Percentiles rank a stretch among this genome's conserved stretches.
phyloP scores from a whole-genome alignment of 2,329 filamentous ascomycete species.

The Neopestalotiopsis sp. region DNA sequence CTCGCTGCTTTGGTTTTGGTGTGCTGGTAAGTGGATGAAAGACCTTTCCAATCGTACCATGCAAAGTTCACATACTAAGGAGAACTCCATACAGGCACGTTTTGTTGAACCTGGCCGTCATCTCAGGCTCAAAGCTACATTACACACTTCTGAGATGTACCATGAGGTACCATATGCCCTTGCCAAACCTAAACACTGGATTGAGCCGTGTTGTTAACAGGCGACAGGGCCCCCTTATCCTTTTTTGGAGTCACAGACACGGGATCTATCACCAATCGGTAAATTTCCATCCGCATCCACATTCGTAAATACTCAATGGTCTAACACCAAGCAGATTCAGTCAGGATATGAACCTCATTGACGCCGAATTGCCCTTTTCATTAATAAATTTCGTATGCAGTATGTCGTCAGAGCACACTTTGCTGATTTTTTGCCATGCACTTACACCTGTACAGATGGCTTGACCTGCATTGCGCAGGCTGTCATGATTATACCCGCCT shows the following conservation, averaged over 20 bases:
- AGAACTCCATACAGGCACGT: constrained; percentile 9
- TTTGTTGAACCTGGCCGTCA: constrained; percentile 17
- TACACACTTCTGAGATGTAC: constrained; percentile 15
- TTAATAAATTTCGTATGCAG: constrained; percentile 13
- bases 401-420: background rate
- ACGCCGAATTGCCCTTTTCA: constrained; percentile 10
- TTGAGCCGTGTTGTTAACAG: constrained; percentile 13
- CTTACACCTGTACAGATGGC: constrained; percentile 33
- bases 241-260: constrained; percentile 13
- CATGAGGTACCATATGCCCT: constrained; percentile 13
- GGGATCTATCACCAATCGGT: constrained; percentile 39
- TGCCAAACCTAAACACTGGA: background rate
- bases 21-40: constrained; percentile 13
- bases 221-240: constrained; percentile 35
- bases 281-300: constrained; percentile 13
- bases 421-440: background rate
- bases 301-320: background rate
- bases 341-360: constrained; percentile 16
- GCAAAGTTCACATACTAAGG: background rate
- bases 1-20: constrained; percentile 10
- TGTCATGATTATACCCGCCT: constrained; percentile 18
- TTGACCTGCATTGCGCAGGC: constrained; percentile 33
- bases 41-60: background rate
- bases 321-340: constrained; percentile 26
- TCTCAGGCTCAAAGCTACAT: constrained; percentile 19